phyloP scores from a whole-genome alignment of 2,329 filamentous ascomycete species.

The Aspergillus udagawae region DNA sequence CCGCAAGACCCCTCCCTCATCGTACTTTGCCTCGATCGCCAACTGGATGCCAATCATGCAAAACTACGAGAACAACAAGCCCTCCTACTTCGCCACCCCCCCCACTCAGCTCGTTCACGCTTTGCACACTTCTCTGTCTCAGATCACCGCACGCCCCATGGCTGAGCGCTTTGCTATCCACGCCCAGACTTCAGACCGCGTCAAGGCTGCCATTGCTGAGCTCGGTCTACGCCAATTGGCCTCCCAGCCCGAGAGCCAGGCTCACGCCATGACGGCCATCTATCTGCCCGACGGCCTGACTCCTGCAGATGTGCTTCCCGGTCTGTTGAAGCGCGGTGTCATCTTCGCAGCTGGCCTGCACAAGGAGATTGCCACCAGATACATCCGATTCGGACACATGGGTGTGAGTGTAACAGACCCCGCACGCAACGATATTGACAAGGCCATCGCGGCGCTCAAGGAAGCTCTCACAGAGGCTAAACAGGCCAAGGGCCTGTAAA shows the following conservation, averaged over 20 bases:
- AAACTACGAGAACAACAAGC: conserved; percentile 97
- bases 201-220: conserved; percentile 77
- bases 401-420: conserved; percentile 86
- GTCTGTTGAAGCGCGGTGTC: conserved; percentile 78
- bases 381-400: conserved; percentile 97
- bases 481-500: conserved; percentile 48
- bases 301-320: conserved; percentile 78
- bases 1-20: conserved; percentile 74
- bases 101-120: conserved; percentile 92
- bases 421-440: conserved; percentile 74
- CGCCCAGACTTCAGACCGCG: conserved; percentile 70
- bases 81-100: conserved; percentile 96
- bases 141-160: conserved; percentile 78
- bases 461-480: conserved; percentile 71
- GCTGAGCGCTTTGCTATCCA: conserved; percentile 80
- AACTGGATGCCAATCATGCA: conserved; percentile 99
- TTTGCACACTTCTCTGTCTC: conserved; percentile 79
- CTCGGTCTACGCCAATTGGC: conserved; percentile 87
- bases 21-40: conserved; percentile 95
- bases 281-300: conserved; percentile 83
- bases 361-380: conserved; percentile 90
- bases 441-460: conserved; percentile 74
- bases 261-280: conserved; percentile 96
- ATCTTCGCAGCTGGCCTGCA: conserved; percentile 94
- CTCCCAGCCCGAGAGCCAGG: conserved; percentile 80